Evolutionary conservation across 768 basidiomycete species (phyloP), one percentile per base, ranked within the genome.

Genomic region (Scleroderma bovista): DNA sequence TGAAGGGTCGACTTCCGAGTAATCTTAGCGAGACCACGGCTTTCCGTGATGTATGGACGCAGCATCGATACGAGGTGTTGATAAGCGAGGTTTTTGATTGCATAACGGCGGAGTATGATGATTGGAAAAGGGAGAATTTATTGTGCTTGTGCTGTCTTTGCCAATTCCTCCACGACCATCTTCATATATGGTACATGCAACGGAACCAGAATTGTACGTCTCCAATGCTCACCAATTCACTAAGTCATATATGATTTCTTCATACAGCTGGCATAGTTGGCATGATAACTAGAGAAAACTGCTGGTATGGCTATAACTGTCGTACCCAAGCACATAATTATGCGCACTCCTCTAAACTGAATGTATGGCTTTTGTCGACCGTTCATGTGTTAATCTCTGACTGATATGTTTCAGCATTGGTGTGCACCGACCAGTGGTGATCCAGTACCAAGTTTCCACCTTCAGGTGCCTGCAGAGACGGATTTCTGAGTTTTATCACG

Each of bases 251-350:
- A 23, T 15, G 5, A 11, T 16, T 12, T 12, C 23, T 6, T 19
- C 26, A 44, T 6, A 17, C 43, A 55, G 51, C 31, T 19, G 50
- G 48, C 22, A 17, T 39, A 20, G 16, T 44, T 19, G 50, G 48
- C 22, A 17, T 39, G 20, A 13, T 44, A 51, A 59, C 44, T 23
- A 45, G 38, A 3, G 58, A 62, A 32, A 58, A 69, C 32, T 69
- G 67, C 44, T 65, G 62, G 65, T 67, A 68, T 51, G 67, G 68
- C 15, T 69, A 65, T 46, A 53, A 64, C 19, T 69, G 67, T 46
- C 45, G 57, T 38, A 64, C 60, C 2, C 68, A 69, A 40, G 60
- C 46, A 10, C 57, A 64, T 22, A 61, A 38, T 7, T 6, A 34
- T 3, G 52, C 44, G 41, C 67, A 68, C 50, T 64, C 66, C 11